Evolutionary conservation across 495 filamentous ascomycete species (phyloP), one percentile per base, ranked within the genome.

Genomic region (Hypomontagnella submonticulosa): DNA sequence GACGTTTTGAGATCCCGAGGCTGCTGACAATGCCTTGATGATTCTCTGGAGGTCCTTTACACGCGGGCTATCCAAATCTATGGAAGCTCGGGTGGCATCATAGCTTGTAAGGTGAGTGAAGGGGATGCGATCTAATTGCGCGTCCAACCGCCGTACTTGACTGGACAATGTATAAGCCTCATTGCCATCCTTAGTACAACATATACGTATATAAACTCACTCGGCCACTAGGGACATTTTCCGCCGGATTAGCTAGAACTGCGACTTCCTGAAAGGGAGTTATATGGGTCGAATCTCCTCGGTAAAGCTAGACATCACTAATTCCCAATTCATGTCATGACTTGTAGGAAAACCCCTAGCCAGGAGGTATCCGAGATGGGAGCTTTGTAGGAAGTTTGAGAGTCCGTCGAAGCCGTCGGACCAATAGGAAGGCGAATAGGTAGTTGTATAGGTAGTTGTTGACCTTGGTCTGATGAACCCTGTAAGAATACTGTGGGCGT

Each of bases 131-230:
- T 97, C 93, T 55, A 99, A 83, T 66, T 91, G 89, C 38, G 82
- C 79, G 74, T 97, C 93, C 53, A 97, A 79, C 36, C 83, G 85
- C 56, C 86, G 87, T 42, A 97, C 83, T 75, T 93, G 92, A 76
- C 93, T 97, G 69, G 40, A 57, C 2, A 56, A 56, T 18, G 43
- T 60, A 54, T 66, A 44, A 63, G 63, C 54, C 46, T 52, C 51
- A 49, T 56, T 64, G 27, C 57, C 36, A 51, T 44, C 15, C 3
- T 37, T 27, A 32, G 40, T 42, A 62, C 40, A 60, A 43, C 15
- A 37, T 56, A 11, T 57, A 41, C 41, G 51, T 16, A 20, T 23
- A 32, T 49, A 23, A 70, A 81, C 86, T 82, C 80, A 88, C 88
- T 90, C 87, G 64, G 83, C 77, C 54, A 90, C 83, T 68, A 90